Conservation (phyloP, 2,329 filamentous ascomycete genomes). For the Monosporascus sp. region DNA sequence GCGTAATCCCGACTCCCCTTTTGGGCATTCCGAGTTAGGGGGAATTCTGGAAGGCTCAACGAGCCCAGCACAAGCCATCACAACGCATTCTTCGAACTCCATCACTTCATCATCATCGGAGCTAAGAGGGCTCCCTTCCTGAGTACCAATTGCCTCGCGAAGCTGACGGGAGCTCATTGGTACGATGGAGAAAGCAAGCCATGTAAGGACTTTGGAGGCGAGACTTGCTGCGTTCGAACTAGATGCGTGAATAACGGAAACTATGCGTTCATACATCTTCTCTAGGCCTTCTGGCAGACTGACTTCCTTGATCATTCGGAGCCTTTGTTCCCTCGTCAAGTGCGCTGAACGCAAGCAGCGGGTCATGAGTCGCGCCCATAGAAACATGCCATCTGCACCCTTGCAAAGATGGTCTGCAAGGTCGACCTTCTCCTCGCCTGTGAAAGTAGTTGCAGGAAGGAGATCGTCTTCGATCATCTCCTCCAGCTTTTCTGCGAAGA, state of each 20-base stretch:
- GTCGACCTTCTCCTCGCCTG: not conserved
- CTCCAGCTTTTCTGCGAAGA: not conserved
- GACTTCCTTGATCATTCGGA: not conserved
- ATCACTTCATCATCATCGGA: not conserved
- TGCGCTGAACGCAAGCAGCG: not conserved
- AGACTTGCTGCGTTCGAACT: not conserved
- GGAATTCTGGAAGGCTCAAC: not conserved
- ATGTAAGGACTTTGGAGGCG: not conserved
- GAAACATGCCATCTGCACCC: slow-evolving; percentile 2
- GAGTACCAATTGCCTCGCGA: not conserved
- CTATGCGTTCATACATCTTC: slow-evolving; percentile 1
- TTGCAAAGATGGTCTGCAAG: not conserved
- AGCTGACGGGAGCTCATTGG: slow-evolving; percentile 1
- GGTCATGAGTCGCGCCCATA: slow-evolving; percentile 1
- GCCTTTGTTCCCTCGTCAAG: not conserved
- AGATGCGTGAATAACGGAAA: not conserved
- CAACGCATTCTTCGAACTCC: slow-evolving; percentile 1
- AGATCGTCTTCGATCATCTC: not conserved
- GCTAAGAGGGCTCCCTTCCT: not conserved
- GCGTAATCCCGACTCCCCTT: not conserved
- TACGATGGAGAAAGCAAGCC: not conserved
- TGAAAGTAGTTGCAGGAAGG: not conserved
- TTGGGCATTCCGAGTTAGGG: not conserved
- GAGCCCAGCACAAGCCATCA: slow-evolving; percentile 1
- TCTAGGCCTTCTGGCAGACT: slow-evolving; percentile 2